Evolutionary conservation across 1,284 basidiomycete genomes (phyloP), one percentile per base, ranked within the genome.

Genomic region (Ceratobasidium theobromae): DNA sequence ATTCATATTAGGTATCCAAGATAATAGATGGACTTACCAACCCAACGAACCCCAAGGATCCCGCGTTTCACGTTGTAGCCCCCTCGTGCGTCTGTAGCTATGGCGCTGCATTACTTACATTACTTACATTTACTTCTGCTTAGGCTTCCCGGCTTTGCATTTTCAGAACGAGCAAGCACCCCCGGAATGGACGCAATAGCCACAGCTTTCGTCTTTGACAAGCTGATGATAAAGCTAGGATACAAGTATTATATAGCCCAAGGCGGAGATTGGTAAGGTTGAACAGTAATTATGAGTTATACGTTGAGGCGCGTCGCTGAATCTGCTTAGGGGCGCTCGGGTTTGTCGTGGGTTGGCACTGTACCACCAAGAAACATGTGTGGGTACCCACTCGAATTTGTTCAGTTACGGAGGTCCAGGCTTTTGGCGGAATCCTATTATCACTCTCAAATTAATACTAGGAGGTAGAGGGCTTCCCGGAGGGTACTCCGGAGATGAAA

Each of bases 31-130:
- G 43, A 25, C 58, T 71, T 14, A 54, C 66, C 21, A 62, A 68
- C 32, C 70, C 70, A 28, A 43, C 66, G 23, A 62, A 70, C 43
- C 55, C 68, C 21, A 70, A 68, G 41, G 62, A 70, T 25, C 70
- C 69, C 16, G 66, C 68, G 3, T 71, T 70, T 45, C 69, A 70
- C 52, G 69, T 71, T 12, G 69, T 71, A 11, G 65, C 69, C 1
- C 68, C 69, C 3, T 71, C 66, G 70, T 70, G 64, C 23, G 69
- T 51, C 16, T 32, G 18, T 3, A 18, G 4, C 32, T 18, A 33
- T 33, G 4, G 35, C 48, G 6, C 30, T 45, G 16, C 2, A 30
- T 9, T 30, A 4, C 30, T 38, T 9, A n/a, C 8, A 28, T 4
- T 23, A 53, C 11, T 9, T 45, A 23, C 25, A 21, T 21, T 49